phyloP scores from a whole-genome alignment of 2,329 filamentous ascomycete species.

The Geosmithia putterillii region DNA sequence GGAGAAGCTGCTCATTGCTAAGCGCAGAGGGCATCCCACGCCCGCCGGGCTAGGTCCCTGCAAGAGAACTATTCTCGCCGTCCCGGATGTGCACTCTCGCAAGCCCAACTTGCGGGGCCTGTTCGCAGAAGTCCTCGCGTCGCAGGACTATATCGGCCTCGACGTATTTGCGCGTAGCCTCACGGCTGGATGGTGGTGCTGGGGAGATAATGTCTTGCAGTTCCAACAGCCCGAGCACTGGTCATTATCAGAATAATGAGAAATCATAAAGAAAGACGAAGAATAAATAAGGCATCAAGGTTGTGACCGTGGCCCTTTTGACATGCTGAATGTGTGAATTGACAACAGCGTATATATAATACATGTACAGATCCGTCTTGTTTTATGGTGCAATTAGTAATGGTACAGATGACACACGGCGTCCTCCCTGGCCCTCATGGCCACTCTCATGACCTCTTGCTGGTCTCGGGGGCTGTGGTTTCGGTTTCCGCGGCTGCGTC shows the following conservation, averaged over 20 bases:
- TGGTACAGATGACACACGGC: neutral
- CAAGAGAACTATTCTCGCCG: constrained; percentile 50
- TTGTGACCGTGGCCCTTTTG: neutral
- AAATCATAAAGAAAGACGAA: neutral
- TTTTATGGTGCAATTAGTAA: neutral
- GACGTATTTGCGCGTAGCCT: constrained; percentile 68
- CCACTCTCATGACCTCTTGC: neutral
- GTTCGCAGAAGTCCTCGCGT: constrained; percentile 41
- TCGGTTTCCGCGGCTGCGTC: neutral
- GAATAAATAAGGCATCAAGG: neutral
- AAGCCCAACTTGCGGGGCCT: constrained; percentile 60
- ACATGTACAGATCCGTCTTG: neutral
- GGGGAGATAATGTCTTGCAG: constrained; percentile 62
- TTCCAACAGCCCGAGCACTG: constrained; percentile 52
- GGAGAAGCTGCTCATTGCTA: constrained; percentile 57
- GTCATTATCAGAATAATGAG: constrained; percentile 10
- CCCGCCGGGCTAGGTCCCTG: constrained; percentile 11
- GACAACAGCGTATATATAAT: neutral
- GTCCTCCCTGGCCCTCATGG: neutral
- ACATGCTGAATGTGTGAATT: neutral
- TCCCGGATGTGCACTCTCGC: constrained; percentile 66
- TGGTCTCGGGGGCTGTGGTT: neutral
- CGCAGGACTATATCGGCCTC: constrained; percentile 39
- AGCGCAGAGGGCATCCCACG: constrained; percentile 19
- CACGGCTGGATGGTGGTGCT: constrained; percentile 65